phyloP scores from a whole-genome alignment of 2,329 filamentous ascomycete genomes.

The Apiospora aurea region DNA sequence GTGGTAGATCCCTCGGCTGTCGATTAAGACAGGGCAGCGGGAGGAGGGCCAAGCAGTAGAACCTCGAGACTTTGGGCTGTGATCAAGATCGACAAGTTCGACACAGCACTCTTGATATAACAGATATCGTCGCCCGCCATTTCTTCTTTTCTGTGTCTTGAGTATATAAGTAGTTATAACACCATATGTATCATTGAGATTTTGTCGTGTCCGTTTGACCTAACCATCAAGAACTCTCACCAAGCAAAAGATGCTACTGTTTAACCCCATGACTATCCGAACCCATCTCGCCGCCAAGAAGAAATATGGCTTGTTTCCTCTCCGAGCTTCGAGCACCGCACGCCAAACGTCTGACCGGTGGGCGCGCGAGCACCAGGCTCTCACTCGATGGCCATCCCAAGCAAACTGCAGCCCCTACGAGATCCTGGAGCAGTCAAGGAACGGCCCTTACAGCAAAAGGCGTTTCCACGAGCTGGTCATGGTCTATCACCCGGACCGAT shows the following conservation, averaged over 20 bases:
- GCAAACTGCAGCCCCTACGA: conserved; percentile 3
- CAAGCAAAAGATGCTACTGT: not conserved
- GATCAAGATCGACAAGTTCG: too few species aligned
- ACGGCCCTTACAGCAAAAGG: conserved; percentile 14
- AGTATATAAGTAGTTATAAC: too few species aligned
- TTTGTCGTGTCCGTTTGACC: too few species aligned
- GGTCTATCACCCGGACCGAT: conserved; percentile 27
- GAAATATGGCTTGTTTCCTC: not conserved
- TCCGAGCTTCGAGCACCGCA: not conserved
- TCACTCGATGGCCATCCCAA: conserved; percentile 21
- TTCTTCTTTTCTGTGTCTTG: too few species aligned
- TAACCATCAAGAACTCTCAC: not conserved
- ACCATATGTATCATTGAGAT: not conserved
- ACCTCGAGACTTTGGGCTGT: too few species aligned
- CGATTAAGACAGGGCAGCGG: too few species aligned
- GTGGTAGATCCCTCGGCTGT: too few species aligned
- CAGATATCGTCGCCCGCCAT: too few species aligned
- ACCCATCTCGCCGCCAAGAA: not conserved
- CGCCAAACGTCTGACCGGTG: not conserved
- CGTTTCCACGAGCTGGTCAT: conserved; percentile 26
- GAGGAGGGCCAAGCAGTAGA: too few species aligned
- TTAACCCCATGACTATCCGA: not conserved
- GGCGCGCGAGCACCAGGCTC: not conserved
- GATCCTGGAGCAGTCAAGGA: conserved; percentile 19
- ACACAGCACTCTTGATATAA: too few species aligned